These are phyloP conservation scores for Centella asiatica DNA, from an alignment of 129 eudicot species.

Conservation along the genomic window DNA sequence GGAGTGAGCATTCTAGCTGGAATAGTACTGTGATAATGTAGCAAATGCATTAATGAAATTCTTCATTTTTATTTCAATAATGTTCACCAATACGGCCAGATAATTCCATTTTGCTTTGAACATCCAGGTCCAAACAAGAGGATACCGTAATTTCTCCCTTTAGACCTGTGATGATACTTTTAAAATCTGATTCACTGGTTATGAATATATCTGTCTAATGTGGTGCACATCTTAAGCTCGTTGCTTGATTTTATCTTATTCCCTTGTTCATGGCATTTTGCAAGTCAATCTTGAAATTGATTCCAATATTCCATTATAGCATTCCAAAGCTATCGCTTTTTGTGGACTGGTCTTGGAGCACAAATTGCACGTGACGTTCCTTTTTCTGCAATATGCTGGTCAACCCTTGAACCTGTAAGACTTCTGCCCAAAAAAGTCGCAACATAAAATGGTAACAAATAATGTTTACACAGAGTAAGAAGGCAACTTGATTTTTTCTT, in stretches of 20 bases:
- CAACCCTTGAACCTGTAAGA: constrained; percentile 85
- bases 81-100: too few species aligned
- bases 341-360: constrained; percentile 94
- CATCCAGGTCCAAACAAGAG: too few species aligned
- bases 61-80: too few species aligned
- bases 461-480: not conserved
- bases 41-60: too few species aligned
- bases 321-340: constrained; percentile 48
- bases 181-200: too few species aligned
- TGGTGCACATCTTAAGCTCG: not conserved
- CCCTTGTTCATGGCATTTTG: not conserved
- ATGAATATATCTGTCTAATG: too few species aligned
- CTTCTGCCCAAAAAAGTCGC: not conserved
- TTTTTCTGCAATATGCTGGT: constrained; percentile 95
- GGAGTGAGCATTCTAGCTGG: too few species aligned
- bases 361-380: constrained; percentile 96
- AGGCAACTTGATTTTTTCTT: not conserved
- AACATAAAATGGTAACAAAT: not conserved
- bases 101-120: too few species aligned
- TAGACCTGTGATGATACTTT: not conserved
- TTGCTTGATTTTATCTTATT: not conserved
- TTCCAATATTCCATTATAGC: constrained; percentile 19
- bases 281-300: not conserved
- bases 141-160: too few species aligned
- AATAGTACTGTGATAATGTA: too few species aligned